A percentile compares a stretch with the other conserved stretches of the same genome.
Conservation (phyloP, 345 rosid species). For the Populus pruinosa region DNA sequence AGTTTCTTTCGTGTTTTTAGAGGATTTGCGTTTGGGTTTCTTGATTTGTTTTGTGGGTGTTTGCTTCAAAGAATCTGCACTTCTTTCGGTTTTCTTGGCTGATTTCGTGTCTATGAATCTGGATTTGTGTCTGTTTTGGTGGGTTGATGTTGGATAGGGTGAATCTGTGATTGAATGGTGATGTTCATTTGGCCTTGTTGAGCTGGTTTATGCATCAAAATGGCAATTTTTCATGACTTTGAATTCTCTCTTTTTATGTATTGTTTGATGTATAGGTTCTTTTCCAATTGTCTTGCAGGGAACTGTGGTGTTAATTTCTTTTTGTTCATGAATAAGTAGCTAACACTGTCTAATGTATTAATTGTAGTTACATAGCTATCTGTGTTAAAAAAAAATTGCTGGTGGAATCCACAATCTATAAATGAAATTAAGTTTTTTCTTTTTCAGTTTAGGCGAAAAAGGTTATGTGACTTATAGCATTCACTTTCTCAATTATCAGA, state of each 20-base stretch:
- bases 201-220: background rate
- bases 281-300: background rate
- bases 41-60: no score
- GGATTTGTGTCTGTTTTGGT: background rate
- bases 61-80: background rate
- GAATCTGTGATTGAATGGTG: background rate
- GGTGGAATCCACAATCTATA: background rate
- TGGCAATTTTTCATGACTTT: background rate
- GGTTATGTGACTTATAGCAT: background rate
- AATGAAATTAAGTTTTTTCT: background rate
- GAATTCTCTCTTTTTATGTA: background rate
- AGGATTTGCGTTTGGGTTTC: background rate
- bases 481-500: background rate
- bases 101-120: background rate
- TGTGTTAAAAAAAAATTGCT: background rate
- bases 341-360: background rate
- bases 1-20: background rate
- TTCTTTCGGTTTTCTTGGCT: background rate
- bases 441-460: background rate
- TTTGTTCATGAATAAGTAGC: background rate
- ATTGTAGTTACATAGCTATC: background rate
- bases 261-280: background rate
- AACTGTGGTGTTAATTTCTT: no score
- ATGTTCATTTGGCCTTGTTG: background rate
- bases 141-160: background rate